phyloP scores from a whole-genome alignment of 2,329 filamentous ascomycete genomes.

The Shiraia bambusicola region DNA sequence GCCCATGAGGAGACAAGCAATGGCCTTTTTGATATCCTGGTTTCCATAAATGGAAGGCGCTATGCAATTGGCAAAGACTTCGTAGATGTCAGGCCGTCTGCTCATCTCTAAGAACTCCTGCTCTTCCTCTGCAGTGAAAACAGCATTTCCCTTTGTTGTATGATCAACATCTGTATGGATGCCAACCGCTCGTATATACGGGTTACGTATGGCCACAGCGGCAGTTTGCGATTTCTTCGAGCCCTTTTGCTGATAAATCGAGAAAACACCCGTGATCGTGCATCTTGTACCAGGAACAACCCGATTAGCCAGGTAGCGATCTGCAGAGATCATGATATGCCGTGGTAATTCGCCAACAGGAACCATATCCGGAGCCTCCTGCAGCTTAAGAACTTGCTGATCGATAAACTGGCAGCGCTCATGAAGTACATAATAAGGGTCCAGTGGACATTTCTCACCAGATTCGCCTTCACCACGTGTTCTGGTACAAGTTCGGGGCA shows the following conservation, averaged over 20 bases:
- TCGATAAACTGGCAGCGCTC: slow-evolving; percentile 95
- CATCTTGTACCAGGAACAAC: slow-evolving; percentile 94
- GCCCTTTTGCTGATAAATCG: slow-evolving; percentile 92
- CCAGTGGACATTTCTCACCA: slow-evolving; percentile 78
- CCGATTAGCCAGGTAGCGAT: slow-evolving; percentile 90
- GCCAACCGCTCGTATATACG: slow-evolving; percentile 89
- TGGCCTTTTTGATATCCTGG: slow-evolving; percentile 93
- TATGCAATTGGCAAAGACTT: slow-evolving; percentile 85
- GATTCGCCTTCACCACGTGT: slow-evolving; percentile 64
- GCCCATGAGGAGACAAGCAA: slow-evolving; percentile 87
- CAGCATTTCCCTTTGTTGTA: slow-evolving; percentile 77
- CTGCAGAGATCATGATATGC: slow-evolving; percentile 94
- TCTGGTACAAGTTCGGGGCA: slow-evolving; percentile 77
- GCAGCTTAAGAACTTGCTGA: slow-evolving; percentile 96
- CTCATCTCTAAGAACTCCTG: slow-evolving; percentile 94
- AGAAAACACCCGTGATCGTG: slow-evolving; percentile 95
- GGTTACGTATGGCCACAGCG: slow-evolving; percentile 92
- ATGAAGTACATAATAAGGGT: slow-evolving; percentile 94
- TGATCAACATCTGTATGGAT: slow-evolving; percentile 90
- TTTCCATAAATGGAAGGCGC: slow-evolving; percentile 98
- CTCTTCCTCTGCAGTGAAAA: slow-evolving; percentile 93
- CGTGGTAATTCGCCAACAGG: slow-evolving; percentile 93
- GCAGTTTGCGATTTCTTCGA: slow-evolving; percentile 73
- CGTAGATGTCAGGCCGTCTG: slow-evolving; percentile 87
- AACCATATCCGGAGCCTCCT: slow-evolving; percentile 96